Percentiles rank a stretch among this genome's conserved stretches.
These are phyloP conservation scores for Schizochytrium sp. DNA, from an alignment of 108 stramenopile genomes.

Conservation along the genomic window DNA sequence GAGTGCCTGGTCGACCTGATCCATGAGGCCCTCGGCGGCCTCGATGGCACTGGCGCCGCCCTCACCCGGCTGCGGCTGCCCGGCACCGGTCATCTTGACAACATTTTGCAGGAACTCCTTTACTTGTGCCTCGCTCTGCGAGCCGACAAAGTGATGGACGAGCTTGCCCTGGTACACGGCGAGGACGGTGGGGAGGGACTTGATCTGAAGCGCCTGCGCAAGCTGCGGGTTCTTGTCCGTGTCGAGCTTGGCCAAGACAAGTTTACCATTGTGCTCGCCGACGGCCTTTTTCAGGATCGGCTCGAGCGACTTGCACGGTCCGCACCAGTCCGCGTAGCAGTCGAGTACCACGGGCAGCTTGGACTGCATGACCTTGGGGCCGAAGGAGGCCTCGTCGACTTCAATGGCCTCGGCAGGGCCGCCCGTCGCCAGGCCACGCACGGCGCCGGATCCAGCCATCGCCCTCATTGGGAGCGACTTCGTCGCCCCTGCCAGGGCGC, in stretches of 20 bases:
- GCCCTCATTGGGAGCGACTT: too few species aligned
- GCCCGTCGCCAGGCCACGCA: not conserved
- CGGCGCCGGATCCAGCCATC: not conserved
- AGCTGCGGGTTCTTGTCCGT: slow-evolving; percentile 57
- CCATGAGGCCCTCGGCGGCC: not conserved
- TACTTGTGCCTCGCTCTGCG: slow-evolving; percentile 58
- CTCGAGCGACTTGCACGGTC: slow-evolving; percentile 70
- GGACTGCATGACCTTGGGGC: not conserved
- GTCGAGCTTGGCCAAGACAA: slow-evolving; percentile 68
- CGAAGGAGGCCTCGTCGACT: not conserved
- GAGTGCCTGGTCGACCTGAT: not conserved
- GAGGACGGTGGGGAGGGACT: slow-evolving; percentile 53
- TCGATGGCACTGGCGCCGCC: not conserved
- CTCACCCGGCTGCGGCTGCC: not conserved
- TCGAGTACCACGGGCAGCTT: slow-evolving; percentile 60
- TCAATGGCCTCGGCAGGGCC: not conserved
- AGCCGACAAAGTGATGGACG: slow-evolving; percentile 61
- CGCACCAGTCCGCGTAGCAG: slow-evolving; percentile 79
- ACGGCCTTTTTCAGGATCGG: slow-evolving; percentile 61
- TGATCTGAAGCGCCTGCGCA: slow-evolving; percentile 45
- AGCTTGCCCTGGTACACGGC: slow-evolving; percentile 38
- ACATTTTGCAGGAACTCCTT: slow-evolving; percentile 39
- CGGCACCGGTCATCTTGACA: not conserved
- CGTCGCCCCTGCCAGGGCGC: too few species aligned
- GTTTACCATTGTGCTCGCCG: slow-evolving; percentile 45